Percentiles rank a stretch among this genome's conserved stretches.
These are phyloP conservation scores for Penicillium samsonianum DNA, from an alignment of 495 filamentous ascomycete genomes.

Conservation along the genomic window DNA sequence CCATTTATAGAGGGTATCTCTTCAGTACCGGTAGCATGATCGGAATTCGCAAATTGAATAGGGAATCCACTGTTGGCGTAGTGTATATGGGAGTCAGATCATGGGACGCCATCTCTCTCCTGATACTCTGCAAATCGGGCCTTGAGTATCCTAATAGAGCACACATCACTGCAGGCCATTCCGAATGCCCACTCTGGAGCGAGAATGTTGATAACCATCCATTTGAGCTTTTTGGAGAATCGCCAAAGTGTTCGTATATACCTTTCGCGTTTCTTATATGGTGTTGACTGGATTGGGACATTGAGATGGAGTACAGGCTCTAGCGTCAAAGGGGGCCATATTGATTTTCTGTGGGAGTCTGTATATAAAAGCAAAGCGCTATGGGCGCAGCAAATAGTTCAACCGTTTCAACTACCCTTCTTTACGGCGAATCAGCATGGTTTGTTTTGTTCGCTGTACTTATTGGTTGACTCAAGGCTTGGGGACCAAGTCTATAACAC, in stretches of 20 bases:
- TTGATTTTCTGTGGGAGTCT: background rate
- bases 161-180: background rate
- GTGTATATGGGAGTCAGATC: slow-evolving; percentile 5
- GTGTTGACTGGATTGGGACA: slow-evolving; percentile 1
- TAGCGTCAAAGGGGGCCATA: background rate
- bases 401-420: background rate
- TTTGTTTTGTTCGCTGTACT: background rate
- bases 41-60: background rate
- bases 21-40: background rate
- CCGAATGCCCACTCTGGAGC: slow-evolving; percentile 2
- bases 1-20: background rate
- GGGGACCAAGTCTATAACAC: background rate
- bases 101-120: slow-evolving; percentile 1
- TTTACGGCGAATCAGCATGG: background rate
- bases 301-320: background rate
- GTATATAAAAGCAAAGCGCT: background rate
- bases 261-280: background rate
- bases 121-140: background rate
- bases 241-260: background rate
- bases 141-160: slow-evolving; percentile 1
- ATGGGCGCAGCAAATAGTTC: background rate
- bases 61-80: slow-evolving; percentile 6
- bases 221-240: background rate
- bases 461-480: background rate
- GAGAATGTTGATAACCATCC: slow-evolving; percentile 6